These are phyloP conservation scores for Solanum dulcamara DNA, from an alignment of 257 asterid species.

Conservation along the genomic window DNA sequence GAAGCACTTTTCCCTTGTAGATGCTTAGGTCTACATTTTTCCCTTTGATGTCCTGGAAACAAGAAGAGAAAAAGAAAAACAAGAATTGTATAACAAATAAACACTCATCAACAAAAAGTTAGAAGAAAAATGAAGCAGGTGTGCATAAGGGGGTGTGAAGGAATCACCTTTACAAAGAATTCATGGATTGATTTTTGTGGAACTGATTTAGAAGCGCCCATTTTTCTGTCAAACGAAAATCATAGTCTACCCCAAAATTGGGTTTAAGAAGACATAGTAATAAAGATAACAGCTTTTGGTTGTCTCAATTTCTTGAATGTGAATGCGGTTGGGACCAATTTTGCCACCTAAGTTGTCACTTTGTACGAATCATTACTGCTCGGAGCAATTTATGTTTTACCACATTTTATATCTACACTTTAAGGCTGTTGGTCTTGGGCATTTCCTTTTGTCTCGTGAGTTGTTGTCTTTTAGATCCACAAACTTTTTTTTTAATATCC, in stretches of 20 bases:
- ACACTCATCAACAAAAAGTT: neutral
- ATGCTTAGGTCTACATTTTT: slow-evolving; percentile 48
- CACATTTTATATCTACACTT: neutral
- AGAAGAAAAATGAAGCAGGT: neutral
- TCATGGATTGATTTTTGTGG: slow-evolving; percentile 63
- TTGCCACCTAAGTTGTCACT: neutral
- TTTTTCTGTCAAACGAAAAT: slow-evolving; percentile 1
- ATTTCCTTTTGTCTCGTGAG: too few species aligned
- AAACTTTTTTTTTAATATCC: too few species aligned
- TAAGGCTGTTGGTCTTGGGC: too few species aligned
- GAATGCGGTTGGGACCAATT: neutral
- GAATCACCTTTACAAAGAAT: slow-evolving; percentile 55
- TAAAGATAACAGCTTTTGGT: neutral
- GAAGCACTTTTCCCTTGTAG: slow-evolving; percentile 77
- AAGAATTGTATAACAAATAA: neutral
- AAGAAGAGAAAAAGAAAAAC: neutral
- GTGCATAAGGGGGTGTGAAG: neutral
- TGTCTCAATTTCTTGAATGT: neutral
- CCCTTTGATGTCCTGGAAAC: slow-evolving; percentile 51
- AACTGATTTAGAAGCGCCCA: slow-evolving; percentile 47
- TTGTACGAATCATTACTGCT: neutral
- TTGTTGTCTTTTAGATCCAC: too few species aligned
- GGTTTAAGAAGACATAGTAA: neutral
- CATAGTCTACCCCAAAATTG: neutral
- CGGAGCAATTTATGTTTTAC: neutral